phyloP scores from a whole-genome alignment of 352 stramenopile genomes.

The Pythium sukuiense region DNA sequence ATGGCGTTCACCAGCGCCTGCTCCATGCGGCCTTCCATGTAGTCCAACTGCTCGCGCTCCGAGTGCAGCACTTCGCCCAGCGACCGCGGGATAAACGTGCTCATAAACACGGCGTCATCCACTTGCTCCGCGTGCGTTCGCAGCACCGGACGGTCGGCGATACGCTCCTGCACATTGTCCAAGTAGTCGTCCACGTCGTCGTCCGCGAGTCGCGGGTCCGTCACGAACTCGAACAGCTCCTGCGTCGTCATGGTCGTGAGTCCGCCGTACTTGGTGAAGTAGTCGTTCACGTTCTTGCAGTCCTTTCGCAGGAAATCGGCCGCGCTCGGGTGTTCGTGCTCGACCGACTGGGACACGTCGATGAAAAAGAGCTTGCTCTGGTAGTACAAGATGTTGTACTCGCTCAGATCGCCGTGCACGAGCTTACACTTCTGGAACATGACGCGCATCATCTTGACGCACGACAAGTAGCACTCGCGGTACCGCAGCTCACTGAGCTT shows the following conservation, averaged over 20 bases:
- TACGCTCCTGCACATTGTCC: constrained; percentile 89
- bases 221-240: constrained; percentile 98
- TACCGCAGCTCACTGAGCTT: constrained; percentile 90
- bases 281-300: constrained; percentile 97
- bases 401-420: constrained; percentile 98
- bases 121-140: constrained; percentile 83
- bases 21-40: constrained; percentile 86
- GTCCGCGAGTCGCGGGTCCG: constrained; percentile 59
- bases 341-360: constrained; percentile 98
- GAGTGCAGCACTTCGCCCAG: constrained; percentile 93
- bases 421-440: constrained; percentile 97
- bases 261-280: constrained; percentile 90
- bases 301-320: constrained; percentile 98
- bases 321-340: constrained; percentile 97
- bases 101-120: constrained; percentile 94
- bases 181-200: constrained; percentile 85
- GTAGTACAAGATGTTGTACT: constrained; percentile 99
- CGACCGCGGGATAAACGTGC: constrained; percentile 93
- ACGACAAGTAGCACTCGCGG: constrained; percentile 94
- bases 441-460: constrained; percentile 94
- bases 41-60: constrained; percentile 83
- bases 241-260: constrained; percentile 94
- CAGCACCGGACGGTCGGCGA: constrained; percentile 66
- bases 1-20: constrained; percentile 80
- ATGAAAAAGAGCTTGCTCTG: constrained; percentile 97